These are phyloP conservation scores for Rubroshorea leprosula DNA, from an alignment of 345 rosid species.

Conservation along the genomic window DNA sequence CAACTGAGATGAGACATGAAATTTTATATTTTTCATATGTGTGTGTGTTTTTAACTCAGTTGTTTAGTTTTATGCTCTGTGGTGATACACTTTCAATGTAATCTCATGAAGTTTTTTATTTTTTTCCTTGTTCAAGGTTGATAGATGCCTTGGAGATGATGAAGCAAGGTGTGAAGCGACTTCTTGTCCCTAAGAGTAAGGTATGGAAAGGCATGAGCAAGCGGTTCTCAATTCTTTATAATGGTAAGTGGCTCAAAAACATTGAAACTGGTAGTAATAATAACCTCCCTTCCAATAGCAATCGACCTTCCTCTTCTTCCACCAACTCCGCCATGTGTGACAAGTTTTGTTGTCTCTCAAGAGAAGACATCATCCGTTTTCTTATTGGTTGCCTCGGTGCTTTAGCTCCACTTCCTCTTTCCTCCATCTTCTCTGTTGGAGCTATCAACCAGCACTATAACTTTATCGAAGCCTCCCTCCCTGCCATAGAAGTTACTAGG, in stretches of 20 bases:
- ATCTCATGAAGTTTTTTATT: conserved; percentile 32
- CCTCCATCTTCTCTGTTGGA: conserved; percentile 65
- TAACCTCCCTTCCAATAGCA: conserved; percentile 34
- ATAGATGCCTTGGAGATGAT: conserved; percentile 97
- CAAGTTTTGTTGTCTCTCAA: conserved; percentile 91
- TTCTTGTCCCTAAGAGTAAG: conserved; percentile 70
- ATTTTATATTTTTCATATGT: too few species aligned
- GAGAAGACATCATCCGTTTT: conserved; percentile 94
- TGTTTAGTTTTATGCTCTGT: conserved; percentile 42
- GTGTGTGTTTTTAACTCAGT: too few species aligned
- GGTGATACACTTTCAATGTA: conserved; percentile 28
- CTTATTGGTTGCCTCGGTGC: conserved; percentile 96
- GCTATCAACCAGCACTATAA: conserved; percentile 55
- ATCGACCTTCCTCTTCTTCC: conserved; percentile 59
- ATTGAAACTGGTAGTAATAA: conserved; percentile 55
- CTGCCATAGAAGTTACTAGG: conserved; percentile 43
- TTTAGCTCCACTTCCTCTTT: conserved; percentile 87
- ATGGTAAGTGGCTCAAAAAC: conserved; percentile 77
- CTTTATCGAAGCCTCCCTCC: conserved; percentile 59
- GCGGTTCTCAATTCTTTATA: conserved; percentile 76
- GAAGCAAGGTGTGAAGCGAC: conserved; percentile 94
- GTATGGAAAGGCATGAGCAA: conserved; percentile 96
- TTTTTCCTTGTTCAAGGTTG: conserved; percentile 42
- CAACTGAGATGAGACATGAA: too few species aligned
- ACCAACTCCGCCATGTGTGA: conserved; percentile 47